Evolutionary conservation across 495 filamentous ascomycete species (phyloP).

Genomic region (Aspergillus homomorphus): DNA sequence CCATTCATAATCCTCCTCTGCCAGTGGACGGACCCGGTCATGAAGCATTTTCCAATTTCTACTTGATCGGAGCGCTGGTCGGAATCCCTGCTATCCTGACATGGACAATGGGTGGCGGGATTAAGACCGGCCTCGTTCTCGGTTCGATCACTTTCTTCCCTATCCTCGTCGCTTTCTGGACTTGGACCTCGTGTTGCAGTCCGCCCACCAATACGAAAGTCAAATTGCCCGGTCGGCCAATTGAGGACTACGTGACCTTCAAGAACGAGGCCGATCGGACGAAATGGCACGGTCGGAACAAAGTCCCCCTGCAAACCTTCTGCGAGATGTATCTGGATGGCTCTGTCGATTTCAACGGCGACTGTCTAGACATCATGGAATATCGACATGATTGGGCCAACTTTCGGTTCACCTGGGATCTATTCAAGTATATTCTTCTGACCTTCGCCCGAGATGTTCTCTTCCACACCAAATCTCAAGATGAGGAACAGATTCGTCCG

Average conservation of each 20-base stretch:
- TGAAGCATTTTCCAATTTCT: slow-evolving; percentile 55
- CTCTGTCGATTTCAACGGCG: slow-evolving; percentile 63
- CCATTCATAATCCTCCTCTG: slow-evolving; percentile 61
- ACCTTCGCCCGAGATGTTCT: slow-evolving; percentile 67
- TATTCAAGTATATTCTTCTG: slow-evolving; percentile 64
- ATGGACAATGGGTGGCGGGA: slow-evolving; percentile 42
- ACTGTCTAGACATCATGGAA: slow-evolving; percentile 57
- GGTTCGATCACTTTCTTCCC: slow-evolving; percentile 53
- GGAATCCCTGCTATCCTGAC: slow-evolving; percentile 40
- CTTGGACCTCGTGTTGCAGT: slow-evolving; percentile 51
- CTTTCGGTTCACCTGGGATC: slow-evolving; percentile 62
- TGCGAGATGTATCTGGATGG: slow-evolving; percentile 66
- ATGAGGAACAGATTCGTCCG: slow-evolving; percentile 72
- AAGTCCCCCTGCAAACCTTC: slow-evolving; percentile 64
- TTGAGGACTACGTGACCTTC: slow-evolving; percentile 63
- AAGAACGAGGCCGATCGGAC: slow-evolving; percentile 52
- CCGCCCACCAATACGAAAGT: slow-evolving; percentile 62
- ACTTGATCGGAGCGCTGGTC: slow-evolving; percentile 45
- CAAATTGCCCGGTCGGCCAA: slow-evolving; percentile 54
- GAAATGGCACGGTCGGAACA: slow-evolving; percentile 58
- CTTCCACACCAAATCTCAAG: slow-evolving; percentile 68
- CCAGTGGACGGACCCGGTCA: slow-evolving; percentile 56
- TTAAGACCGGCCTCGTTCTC: slow-evolving; percentile 55
- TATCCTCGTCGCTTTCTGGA: slow-evolving; percentile 58
- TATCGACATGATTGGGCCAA: slow-evolving; percentile 68